Conservation (phyloP, 305 asterid species). For the Salvia sclarea region DNA sequence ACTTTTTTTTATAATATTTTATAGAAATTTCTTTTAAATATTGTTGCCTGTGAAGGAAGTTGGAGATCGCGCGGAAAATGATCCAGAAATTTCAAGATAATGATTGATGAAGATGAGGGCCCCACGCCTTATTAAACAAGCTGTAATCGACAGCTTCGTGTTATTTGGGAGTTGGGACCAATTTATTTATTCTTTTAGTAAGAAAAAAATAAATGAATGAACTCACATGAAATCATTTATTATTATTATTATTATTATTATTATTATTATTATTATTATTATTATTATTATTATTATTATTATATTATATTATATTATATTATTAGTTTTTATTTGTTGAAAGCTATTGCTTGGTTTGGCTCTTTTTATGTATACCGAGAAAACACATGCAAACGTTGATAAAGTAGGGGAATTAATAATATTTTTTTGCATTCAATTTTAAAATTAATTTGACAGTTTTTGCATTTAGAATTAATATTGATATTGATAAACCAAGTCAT, state of each 20-base stretch:
- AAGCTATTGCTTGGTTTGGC: background rate
- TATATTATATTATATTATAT: no score
- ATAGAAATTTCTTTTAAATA: no score
- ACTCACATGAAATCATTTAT: background rate
- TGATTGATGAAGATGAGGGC: conserved; percentile 24
- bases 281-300: background rate
- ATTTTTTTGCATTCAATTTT: no score
- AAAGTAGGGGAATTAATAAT: no score
- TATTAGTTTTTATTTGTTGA: background rate
- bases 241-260: no score
- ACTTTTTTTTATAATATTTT: background rate
- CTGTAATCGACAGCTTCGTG: conserved; percentile 33
- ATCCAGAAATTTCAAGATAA: conserved; percentile 4
- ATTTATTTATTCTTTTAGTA: background rate
- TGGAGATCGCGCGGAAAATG: background rate
- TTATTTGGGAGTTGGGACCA: conserved; percentile 26
- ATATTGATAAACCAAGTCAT: no score
- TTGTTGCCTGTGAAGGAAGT: background rate
- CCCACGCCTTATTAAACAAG: conserved; percentile 15
- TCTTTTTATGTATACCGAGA: background rate
- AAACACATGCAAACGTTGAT: background rate
- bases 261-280: background rate
- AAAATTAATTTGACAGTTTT: background rate
- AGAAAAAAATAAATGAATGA: background rate
- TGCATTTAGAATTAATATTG: background rate